Evolutionary conservation across 192 early-diverging fungal species (phyloP), one percentile per base, ranked within the genome.

Genomic region (Coemansia sp.): DNA sequence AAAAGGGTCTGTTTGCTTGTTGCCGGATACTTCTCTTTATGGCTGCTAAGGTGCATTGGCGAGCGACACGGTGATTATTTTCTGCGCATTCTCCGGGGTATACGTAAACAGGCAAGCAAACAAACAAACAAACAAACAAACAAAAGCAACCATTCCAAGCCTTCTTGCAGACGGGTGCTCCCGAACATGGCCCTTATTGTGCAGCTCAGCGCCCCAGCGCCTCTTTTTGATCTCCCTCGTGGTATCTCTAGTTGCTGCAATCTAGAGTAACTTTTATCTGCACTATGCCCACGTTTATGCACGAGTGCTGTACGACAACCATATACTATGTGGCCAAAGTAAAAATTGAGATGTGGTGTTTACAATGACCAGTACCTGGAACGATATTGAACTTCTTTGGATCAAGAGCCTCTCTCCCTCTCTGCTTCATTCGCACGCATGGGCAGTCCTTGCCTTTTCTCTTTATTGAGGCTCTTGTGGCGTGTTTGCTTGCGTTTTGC

Each of bases 191-290:
- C 5, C 57, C 57, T 36, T 20, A 59, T 59, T 59, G 57, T 59
- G 57, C 33, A 59, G 34, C 18, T 38, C 57, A 59, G 11, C 35
- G 33, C 57, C 35, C 57, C 57, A 12, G 57, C 57, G 57, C 57
- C 57, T 59, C 57, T 14, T 59, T 59, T 38, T n/a, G 57, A 59
- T 59, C 57, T 59, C 38, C 57, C 57, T 59, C 57, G 57, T 36
- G 57, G 16, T 26, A 16, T 21, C 57, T 30, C 23, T 53, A 34
- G 14, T 4, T 14, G 18, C 57, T 7, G 57, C 57, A 59, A 15
- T 10, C 33, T 16, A 8, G 16, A 59, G 57, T 35, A 35, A 34
- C 57, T 59, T 18, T 53, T 23, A 5, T 4, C 24, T 53, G 24
- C 21, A 53, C 6, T 1, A 16, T 15, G 51, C 1, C 1, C 51